These are phyloP conservation scores for Westerdykella sp. DNA, from an alignment of 2,329 filamentous ascomycete species.

Conservation along the genomic window DNA sequence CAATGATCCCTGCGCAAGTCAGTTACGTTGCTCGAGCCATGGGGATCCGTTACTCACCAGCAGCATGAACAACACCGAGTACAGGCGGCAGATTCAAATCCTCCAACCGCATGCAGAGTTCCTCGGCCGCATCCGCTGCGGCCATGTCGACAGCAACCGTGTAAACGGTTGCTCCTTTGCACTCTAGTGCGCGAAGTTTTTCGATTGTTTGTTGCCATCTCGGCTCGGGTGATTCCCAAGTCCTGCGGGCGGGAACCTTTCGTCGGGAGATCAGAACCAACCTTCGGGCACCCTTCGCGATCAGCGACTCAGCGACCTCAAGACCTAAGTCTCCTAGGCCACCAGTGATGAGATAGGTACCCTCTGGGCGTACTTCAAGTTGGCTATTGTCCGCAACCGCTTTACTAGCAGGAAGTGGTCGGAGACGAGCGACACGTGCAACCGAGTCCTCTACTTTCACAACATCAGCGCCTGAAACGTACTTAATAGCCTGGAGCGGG, in stretches of 20 bases:
- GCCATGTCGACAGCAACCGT: conserved; percentile 28
- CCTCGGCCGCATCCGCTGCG: conserved; percentile 7
- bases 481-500: conserved; percentile 31
- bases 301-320: conserved; percentile 27
- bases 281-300: conserved; percentile 33
- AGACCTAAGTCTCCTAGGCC: conserved; percentile 36
- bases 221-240: conserved; percentile 13
- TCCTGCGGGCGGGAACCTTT: conserved; percentile 23
- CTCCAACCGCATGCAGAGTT: conserved; percentile 17
- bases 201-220: conserved; percentile 1
- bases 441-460: conserved; percentile 33
- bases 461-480: conserved; percentile 33
- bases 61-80: conserved; percentile 35
- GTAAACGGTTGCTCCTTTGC: conserved; percentile 20
- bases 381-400: conserved; percentile 5
- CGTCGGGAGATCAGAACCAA: conserved; percentile 35
- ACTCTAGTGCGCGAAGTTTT: conserved; percentile 6
- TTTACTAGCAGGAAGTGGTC: conserved; percentile 12
- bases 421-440: conserved; percentile 22
- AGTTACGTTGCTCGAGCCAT: not conserved
- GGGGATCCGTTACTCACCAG: conserved; percentile 16
- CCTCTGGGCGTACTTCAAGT: conserved; percentile 15
- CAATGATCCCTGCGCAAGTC: conserved; percentile 21
- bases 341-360: conserved; percentile 39
- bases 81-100: conserved; percentile 29